phyloP scores from a whole-genome alignment of 2,329 filamentous ascomycete genomes.

The Fusarium pseudocircinatum region DNA sequence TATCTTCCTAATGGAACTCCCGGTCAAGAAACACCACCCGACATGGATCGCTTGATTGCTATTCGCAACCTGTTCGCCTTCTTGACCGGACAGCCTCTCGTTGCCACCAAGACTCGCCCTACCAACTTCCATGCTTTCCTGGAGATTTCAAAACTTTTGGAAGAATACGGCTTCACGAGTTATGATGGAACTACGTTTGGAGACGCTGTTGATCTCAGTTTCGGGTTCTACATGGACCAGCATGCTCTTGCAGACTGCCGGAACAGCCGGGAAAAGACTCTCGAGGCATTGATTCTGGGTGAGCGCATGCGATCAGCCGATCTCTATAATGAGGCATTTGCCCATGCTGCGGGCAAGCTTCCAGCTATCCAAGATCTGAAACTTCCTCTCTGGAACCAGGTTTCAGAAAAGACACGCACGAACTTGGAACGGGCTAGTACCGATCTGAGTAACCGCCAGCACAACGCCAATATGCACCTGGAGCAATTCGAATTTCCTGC shows the following conservation, averaged over 20 bases:
- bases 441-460: conserved; percentile 78
- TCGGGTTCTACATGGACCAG: conserved; percentile 80
- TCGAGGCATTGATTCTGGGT: conserved; percentile 88
- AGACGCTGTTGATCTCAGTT: conserved; percentile 69
- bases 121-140: conserved; percentile 65
- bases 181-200: conserved; percentile 68
- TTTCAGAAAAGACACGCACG: conserved; percentile 77
- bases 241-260: conserved; percentile 81
- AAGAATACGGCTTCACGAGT: conserved; percentile 66
- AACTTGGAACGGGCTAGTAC: conserved; percentile 84
- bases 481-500: conserved; percentile 91
- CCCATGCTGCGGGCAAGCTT: conserved; percentile 90
- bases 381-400: conserved; percentile 73
- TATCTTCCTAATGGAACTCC: conserved; percentile 60
- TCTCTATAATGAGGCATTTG: conserved; percentile 91
- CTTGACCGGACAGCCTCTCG: conserved; percentile 69
- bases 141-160: conserved; percentile 62
- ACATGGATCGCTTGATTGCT: conserved; percentile 65
- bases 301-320: conserved; percentile 84
- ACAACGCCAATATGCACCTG: conserved; percentile 76
- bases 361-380: conserved; percentile 74
- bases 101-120: conserved; percentile 64
- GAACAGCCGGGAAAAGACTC: conserved; percentile 83
- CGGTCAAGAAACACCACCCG: conserved; percentile 47
- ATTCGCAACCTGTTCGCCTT: conserved; percentile 74